Evolutionary conservation across 2,329 filamentous ascomycete species (phyloP).

Genomic region (Hymenoscyphus albidus): DNA sequence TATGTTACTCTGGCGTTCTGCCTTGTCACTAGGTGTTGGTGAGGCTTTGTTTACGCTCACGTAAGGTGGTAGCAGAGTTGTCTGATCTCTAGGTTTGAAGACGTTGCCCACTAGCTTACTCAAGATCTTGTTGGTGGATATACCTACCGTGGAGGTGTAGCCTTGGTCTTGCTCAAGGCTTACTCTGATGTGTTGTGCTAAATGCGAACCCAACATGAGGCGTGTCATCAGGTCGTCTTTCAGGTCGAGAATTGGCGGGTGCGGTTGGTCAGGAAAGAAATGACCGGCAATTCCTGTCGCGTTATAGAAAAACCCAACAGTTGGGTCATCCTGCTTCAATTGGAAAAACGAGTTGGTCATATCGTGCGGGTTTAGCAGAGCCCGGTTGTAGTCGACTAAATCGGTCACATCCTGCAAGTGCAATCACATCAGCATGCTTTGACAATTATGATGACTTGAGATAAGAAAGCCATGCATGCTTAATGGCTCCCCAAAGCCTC

Average conservation of each 20-base stretch:
- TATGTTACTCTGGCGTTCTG: slow-evolving; percentile 46
- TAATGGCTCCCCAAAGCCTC: neutral
- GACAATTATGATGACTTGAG: neutral
- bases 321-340: slow-evolving; percentile 68
- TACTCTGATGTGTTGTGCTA: slow-evolving; percentile 69
- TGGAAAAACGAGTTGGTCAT: slow-evolving; percentile 73
- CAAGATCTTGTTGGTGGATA: slow-evolving; percentile 82
- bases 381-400: slow-evolving; percentile 76
- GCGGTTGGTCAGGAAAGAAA: slow-evolving; percentile 19
- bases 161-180: slow-evolving; percentile 72
- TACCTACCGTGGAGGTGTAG: slow-evolving; percentile 83
- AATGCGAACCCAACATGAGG: slow-evolving; percentile 73
- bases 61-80: slow-evolving; percentile 69
- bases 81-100: slow-evolving; percentile 86
- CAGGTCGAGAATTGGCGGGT: slow-evolving; percentile 12
- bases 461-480: neutral
- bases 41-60: slow-evolving; percentile 30
- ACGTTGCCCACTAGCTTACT: slow-evolving; percentile 80
- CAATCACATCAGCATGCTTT: neutral
- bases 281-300: slow-evolving; percentile 63
- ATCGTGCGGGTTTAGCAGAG: slow-evolving; percentile 63
- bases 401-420: slow-evolving; percentile 65
- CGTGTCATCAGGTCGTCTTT: slow-evolving; percentile 39
- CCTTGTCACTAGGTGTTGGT: slow-evolving; percentile 16
- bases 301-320: slow-evolving; percentile 76